Base-by-base conservation (phyloP, 1,139 yeast species). In the Groenewaldozyma auringiensis region DNA sequence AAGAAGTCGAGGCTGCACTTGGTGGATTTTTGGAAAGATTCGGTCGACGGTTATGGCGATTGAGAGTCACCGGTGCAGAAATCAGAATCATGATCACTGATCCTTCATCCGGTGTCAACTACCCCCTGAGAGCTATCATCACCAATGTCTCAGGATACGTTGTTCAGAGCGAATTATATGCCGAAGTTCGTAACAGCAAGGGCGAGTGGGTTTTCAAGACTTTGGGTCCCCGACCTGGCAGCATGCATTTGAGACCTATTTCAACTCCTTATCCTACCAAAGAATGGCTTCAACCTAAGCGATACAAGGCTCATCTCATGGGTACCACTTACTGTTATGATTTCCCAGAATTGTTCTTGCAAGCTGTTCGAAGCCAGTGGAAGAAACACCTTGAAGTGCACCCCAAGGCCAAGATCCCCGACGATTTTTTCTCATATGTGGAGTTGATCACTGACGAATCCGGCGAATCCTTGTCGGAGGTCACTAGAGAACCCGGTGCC, bases 191-290 rank as follows among this genome's bases (percentile, higher is more conserved):
- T 74, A 89, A 88, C 64, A 74, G 85, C 47, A 81, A 83, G 62
- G 95, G 95, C 53, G 96, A 88, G 61, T 88, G 96, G 96, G 86
- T 92, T 25, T 92, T 89, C 80, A 88, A 87, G 70, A 86, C 96
- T 3, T 76, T 92, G 64, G 37, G 47, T 13, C 58, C 59, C 33
- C 76, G 80, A 55, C 95, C 96, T 46, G 98, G 98, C 32, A 78
- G 94, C 25, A 92, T 92, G 98, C 98, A 92, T 64, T 75, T 92
- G 71, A 82, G 97, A 69, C 83, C 96, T 45, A 88, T 92, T 60
- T 84, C 92, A 41, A 85, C 96, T 45, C 96, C 97, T 46, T 94
- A 92, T 64, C 94, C 97, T 48, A 95, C 94, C 37, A 92, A 92
- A 74, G 98, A 92, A 70, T 89, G 95, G 70, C 76, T 92, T 61